Conservation (phyloP, 2,329 filamentous ascomycete genomes). For the Xylogone sp. region DNA sequence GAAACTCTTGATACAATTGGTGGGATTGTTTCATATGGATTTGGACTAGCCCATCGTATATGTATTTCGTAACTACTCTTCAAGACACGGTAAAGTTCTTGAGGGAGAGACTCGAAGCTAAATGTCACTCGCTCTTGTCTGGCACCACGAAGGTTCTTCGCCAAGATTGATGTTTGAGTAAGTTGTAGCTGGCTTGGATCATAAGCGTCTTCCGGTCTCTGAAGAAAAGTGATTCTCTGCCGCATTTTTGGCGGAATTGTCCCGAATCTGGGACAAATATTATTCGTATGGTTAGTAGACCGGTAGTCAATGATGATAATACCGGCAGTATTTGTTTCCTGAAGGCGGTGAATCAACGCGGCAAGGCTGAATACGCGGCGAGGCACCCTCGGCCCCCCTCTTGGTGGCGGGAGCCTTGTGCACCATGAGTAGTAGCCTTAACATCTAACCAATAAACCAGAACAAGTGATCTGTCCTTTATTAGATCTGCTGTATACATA, state of each 20-base stretch:
- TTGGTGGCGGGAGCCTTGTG: too few species aligned
- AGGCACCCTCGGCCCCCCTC: too few species aligned
- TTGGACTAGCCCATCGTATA: slow-evolving; percentile 70
- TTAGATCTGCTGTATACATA: background rate
- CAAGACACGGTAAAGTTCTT: slow-evolving; percentile 60
- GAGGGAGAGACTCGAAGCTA: slow-evolving; percentile 67
- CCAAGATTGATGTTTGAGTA: slow-evolving; percentile 44
- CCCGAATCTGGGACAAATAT: too few species aligned
- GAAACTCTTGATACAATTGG: slow-evolving; percentile 74
- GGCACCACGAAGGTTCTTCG: slow-evolving; percentile 61
- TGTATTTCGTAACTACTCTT: slow-evolving; percentile 67
- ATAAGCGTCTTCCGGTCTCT: slow-evolving; percentile 58
- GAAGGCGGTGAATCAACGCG: too few species aligned
- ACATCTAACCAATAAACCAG: too few species aligned
- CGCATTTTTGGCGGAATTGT: slow-evolving; percentile 50
- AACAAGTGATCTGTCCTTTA: too few species aligned
- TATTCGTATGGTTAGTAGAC: too few species aligned
- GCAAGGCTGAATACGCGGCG: too few species aligned
- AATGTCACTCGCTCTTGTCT: slow-evolving; percentile 80
- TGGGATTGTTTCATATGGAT: slow-evolving; percentile 53
- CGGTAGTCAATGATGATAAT: too few species aligned
- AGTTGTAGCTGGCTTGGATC: slow-evolving; percentile 62
- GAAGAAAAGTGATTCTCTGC: slow-evolving; percentile 76
- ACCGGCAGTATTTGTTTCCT: too few species aligned
- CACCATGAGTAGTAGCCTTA: too few species aligned